Percentiles rank a stretch among this genome's conserved stretches.
Conservation (phyloP, 2,329 filamentous ascomycete species). For the Grosmannia huntii region DNA sequence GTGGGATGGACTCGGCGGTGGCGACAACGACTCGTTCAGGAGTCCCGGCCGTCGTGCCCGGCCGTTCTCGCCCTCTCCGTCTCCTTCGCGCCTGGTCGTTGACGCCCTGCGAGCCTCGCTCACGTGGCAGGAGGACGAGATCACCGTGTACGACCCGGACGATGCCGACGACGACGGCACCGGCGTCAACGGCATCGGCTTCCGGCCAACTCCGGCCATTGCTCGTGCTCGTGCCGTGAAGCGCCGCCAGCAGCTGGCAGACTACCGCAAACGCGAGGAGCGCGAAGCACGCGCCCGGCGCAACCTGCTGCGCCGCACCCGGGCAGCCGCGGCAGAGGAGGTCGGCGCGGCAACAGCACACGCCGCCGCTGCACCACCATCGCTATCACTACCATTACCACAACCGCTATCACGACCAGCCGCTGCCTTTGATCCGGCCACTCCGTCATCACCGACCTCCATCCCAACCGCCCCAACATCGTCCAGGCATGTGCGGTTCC, state of each 20-base stretch:
- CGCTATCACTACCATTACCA: background rate
- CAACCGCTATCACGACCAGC: background rate
- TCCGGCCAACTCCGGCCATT: constrained; percentile 49
- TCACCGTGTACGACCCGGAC: constrained; percentile 51
- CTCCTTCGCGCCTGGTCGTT: constrained; percentile 18
- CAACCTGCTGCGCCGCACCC: constrained; percentile 32
- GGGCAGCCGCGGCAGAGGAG: constrained; percentile 13
- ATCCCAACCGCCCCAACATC: background rate
- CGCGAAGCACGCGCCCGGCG: constrained; percentile 44
- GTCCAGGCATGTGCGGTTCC: constrained; percentile 9
- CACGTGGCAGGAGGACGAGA: constrained; percentile 57
- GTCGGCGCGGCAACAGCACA: background rate
- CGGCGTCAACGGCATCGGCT: constrained; percentile 55
- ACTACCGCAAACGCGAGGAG: constrained; percentile 49
- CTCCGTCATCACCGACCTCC: background rate
- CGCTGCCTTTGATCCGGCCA: background rate
- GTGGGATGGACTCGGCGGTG: background rate
- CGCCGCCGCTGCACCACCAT: no score
- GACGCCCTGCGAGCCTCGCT: constrained; percentile 45
- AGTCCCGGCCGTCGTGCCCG: background rate
- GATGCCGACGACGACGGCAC: constrained; percentile 55
- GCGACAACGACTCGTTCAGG: no score
- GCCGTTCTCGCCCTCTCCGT: background rate
- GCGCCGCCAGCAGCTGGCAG: constrained; percentile 46
- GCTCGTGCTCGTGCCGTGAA: constrained; percentile 44